phyloP scores from a whole-genome alignment of 352 stramenopile species.

The Pythium apleroticum region DNA sequence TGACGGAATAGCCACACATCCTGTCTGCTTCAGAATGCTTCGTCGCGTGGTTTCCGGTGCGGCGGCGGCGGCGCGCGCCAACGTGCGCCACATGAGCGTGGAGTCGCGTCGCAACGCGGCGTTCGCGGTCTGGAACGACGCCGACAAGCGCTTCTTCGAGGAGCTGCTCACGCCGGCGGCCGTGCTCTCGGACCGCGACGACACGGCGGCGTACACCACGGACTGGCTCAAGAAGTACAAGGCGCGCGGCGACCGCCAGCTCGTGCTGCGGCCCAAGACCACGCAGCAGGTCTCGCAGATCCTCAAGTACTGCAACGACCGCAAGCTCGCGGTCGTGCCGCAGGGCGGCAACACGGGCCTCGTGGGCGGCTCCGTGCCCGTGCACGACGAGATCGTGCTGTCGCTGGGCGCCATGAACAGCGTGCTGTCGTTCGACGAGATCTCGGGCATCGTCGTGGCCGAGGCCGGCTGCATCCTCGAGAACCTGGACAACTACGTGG shows the following conservation, averaged over 20 bases:
- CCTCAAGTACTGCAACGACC: constrained; percentile 92
- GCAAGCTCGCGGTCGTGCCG: constrained; percentile 89
- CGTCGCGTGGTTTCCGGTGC: not conserved
- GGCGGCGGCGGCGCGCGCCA: constrained; percentile 8
- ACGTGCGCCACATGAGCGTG: constrained; percentile 28
- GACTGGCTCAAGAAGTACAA: constrained; percentile 90
- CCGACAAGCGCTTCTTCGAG: constrained; percentile 68
- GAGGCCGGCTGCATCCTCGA: constrained; percentile 95
- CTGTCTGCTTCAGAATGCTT: not conserved
- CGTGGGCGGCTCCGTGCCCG: constrained; percentile 85
- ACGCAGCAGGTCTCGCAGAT: constrained; percentile 88
- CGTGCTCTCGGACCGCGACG: constrained; percentile 68
- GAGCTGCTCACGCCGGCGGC: constrained; percentile 54
- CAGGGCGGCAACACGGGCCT: constrained; percentile 97
- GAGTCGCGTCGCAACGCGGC: constrained; percentile 31
- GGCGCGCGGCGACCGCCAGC: constrained; percentile 45
- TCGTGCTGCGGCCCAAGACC: constrained; percentile 87
- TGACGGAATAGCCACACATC: not conserved
- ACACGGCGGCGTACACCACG: constrained; percentile 67
- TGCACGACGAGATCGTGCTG: constrained; percentile 95
- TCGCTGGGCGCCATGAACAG: constrained; percentile 90
- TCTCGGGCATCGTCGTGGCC: constrained; percentile 79
- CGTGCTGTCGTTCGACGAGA: constrained; percentile 90
- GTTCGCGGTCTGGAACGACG: constrained; percentile 56
- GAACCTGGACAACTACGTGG: constrained; percentile 89